A percentile compares a stretch with the other conserved stretches of the same genome.
Evolutionary conservation across 495 filamentous ascomycete genomes (phyloP).

Genomic region (Elasticomyces elasticus): DNA sequence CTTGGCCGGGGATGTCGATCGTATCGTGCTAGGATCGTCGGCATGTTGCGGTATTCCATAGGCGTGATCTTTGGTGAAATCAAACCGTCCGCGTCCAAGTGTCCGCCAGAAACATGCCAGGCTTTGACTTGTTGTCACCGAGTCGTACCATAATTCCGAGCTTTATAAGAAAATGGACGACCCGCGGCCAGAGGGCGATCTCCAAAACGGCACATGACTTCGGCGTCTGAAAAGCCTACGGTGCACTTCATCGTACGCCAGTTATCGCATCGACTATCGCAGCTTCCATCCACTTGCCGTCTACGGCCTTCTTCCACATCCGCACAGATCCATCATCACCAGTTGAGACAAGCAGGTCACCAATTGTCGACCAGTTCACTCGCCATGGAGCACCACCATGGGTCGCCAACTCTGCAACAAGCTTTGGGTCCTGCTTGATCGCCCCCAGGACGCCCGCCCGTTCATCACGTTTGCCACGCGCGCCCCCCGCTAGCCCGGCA

Average conservation of each 20-base stretch:
- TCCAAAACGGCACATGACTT: too few species aligned
- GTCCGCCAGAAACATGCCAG: too few species aligned
- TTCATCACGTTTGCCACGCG: conserved; percentile 16
- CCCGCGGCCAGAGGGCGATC: too few species aligned
- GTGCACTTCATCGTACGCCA: background rate
- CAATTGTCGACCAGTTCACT: conserved; percentile 27
- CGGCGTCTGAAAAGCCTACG: too few species aligned
- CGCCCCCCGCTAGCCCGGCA: conserved; percentile 47
- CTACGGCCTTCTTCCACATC: conserved; percentile 7
- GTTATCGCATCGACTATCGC: background rate
- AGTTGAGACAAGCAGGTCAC: conserved; percentile 7
- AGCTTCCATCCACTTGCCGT: conserved; percentile 6
- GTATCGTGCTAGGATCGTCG: too few species aligned
- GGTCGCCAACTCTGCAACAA: conserved; percentile 29
- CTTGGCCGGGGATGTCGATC: too few species aligned
- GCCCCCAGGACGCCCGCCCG: conserved; percentile 22
- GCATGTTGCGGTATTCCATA: too few species aligned
- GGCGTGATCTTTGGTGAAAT: too few species aligned
- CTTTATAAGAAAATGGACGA: too few species aligned
- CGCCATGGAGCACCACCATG: conserved; percentile 35
- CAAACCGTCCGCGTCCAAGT: too few species aligned
- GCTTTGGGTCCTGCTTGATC: conserved; percentile 30
- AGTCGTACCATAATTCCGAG: too few species aligned
- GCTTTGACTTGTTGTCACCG: too few species aligned
- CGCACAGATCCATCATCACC: conserved; percentile 1